A percentile compares a stretch with the other conserved stretches of the same genome.
These are phyloP conservation scores for Plectosphaerella cucumerina DNA, from an alignment of 2,329 filamentous ascomycete genomes.

Conservation along the genomic window DNA sequence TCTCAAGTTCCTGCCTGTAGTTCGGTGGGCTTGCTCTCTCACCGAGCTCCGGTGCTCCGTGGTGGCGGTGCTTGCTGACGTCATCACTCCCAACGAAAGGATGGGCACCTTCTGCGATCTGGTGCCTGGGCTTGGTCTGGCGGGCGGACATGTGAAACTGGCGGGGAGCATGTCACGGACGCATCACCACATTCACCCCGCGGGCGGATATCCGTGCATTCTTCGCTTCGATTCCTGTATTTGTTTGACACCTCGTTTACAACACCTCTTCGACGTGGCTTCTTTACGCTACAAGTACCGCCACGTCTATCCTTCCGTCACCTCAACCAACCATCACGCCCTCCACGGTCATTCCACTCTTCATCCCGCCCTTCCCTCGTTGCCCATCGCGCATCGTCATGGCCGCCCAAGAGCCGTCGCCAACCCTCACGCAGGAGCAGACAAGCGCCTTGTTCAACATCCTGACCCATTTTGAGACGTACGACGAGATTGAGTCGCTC, in stretches of 20 bases:
- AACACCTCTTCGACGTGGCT: too few species aligned
- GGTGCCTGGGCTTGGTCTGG: background rate
- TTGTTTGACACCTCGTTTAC: background rate
- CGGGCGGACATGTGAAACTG: background rate
- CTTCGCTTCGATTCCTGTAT: background rate
- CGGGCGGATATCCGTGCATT: background rate
- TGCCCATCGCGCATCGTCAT: background rate
- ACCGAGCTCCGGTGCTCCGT: too few species aligned
- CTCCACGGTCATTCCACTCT: background rate
- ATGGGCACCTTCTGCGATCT: background rate
- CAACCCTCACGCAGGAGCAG: constrained; percentile 32
- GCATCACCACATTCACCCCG: background rate
- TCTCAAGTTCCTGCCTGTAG: too few species aligned
- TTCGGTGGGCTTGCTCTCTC: too few species aligned
- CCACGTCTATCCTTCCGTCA: background rate
- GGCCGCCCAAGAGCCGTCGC: constrained; percentile 2
- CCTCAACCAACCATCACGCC: background rate
- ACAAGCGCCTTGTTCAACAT: constrained; percentile 54
- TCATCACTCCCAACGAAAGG: background rate
- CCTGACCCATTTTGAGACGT: constrained; percentile 55
- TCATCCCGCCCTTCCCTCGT: background rate
- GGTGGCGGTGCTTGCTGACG: background rate
- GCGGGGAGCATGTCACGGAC: background rate
- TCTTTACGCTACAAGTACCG: background rate
- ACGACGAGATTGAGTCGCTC: constrained; percentile 68